Conservation (phyloP, 805 yeast species). For the Tetrapisispora taiwanensis region DNA sequence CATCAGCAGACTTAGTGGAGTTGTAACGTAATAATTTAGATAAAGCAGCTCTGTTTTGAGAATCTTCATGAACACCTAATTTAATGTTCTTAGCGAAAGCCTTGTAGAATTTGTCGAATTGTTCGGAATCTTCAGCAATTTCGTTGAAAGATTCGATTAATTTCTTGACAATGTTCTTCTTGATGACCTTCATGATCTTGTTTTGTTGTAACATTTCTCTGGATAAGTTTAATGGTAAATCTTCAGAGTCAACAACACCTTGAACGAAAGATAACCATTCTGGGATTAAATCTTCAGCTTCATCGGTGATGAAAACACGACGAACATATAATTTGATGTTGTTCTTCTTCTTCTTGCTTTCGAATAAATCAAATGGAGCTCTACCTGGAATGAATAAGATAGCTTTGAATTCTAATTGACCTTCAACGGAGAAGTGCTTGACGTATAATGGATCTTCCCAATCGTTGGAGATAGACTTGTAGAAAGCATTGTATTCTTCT, state of each 20-base stretch:
- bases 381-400: conserved; percentile 96
- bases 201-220: conserved; percentile 99
- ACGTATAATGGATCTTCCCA: conserved; percentile 99
- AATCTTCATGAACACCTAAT: conserved; percentile 98
- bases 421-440: conserved; percentile 99
- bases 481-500: conserved; percentile 98
- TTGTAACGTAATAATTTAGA: conserved; percentile 94
- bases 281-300: conserved; percentile 97
- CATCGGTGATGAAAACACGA: conserved; percentile 99
- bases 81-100: conserved; percentile 97
- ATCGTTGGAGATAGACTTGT: conserved; percentile 97
- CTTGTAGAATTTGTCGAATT: conserved; percentile 94
- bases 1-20: conserved; percentile 93
- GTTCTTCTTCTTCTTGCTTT: conserved; percentile 97
- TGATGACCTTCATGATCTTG: conserved; percentile 98
- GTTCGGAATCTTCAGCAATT: conserved; percentile 98
- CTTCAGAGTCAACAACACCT: conserved; percentile 99
- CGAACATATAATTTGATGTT: conserved; percentile 98
- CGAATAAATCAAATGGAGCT: conserved; percentile 98
- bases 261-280: conserved; percentile 95
- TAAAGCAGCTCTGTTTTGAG: conserved; percentile 91
- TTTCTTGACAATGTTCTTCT: conserved; percentile 98
- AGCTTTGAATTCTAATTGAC: conserved; percentile 98
- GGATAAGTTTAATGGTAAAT: conserved; percentile 97
- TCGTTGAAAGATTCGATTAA: conserved; percentile 97